Base-by-base conservation (phyloP, 2,329 filamentous ascomycete genomes). In the Cercospora citrullina region DNA sequence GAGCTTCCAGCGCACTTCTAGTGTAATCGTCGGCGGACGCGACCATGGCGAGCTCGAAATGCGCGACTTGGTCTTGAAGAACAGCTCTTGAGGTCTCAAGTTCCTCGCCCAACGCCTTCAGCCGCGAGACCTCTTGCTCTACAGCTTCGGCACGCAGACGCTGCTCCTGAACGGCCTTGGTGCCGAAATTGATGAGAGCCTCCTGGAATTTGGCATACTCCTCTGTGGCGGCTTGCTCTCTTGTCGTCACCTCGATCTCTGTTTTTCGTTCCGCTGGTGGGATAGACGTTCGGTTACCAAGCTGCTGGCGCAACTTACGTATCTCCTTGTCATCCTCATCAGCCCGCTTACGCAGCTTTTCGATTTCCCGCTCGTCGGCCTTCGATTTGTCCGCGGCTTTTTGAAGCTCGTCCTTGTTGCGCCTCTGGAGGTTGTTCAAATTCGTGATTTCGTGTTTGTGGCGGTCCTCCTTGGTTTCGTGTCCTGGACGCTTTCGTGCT, bases 1-100 rank as follows among this genome's bases (percentile, higher is more conserved):
- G 71, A 14, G 68, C 66, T 62, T 72, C 71, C 14, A 71, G 65
- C 4, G 65, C 69, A n/a, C 67, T 48, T 9, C 60, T 16, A 6
- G 62, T 61, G 33, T 58, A 60, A 18, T 63, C 61, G 39, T 70
- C 65, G 6, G 63, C 63, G 12, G 57, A 64, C 12, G 66, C 57
- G 8, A 10, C 14, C 48, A 59, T 64, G 30, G 51, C 62, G 14
- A 53, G n/a, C 26, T 55, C 63, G 62, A 65, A 65, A 21, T 65
- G 57, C 5, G 16, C 48, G 16, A 70, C 39, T 23, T 58, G 60
- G 23, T 66, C 63, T 18, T 61, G 42, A 16, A 66, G 60, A 5
- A 36, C 31, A 10, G 28, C 30, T 10, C 62, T 58, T 5, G 45
- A 59, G 8, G 36, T 36, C 58, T 69, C 61, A 5, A 60, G 68